Evolutionary conservation across 1,284 basidiomycete genomes (phyloP), one percentile per base, ranked within the genome.

Genomic region (Mycena citricolor): DNA sequence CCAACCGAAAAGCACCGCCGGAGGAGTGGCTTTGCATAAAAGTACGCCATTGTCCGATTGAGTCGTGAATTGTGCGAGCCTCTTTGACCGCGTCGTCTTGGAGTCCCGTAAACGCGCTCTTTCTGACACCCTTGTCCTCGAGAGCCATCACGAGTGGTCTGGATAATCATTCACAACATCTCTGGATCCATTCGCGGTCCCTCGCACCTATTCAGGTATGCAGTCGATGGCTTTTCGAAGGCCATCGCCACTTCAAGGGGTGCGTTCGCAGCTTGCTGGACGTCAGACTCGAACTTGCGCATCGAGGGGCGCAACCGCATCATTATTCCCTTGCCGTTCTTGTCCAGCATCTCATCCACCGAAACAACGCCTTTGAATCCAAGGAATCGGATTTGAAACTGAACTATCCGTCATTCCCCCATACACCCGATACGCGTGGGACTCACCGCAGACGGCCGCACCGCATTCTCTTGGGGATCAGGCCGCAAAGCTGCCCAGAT

Each of bases 311-410:
- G 70, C 10, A 90, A 54, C 19, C 76, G 68, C 75, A 91, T 81
- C 5, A 67, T 66, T 35, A 80, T 71, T 1, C 65, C 66, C 24
- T 58, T 52, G 6, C 54, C 44, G 25, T 57, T 48, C 28, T 64
- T 61, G 42, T 70, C 65, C 23, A 89, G 67, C 29, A 67, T 61
- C 25, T 67, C 59, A 55, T 90, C 84, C 13, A 89, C 70, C 16
- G 69, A 73, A 1, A 90, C 80, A 40, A 90, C 78, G 1, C 86
- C 87, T 62, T 89, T 90, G 61, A 74, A 86, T 39, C 86, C 87
- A 20, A 88, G 62, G 57, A 90, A 83, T 35, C 87, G 79, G 35
- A 90, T 85, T 65, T 86, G 85, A 59, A 81, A 86, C 77, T 85
- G 42, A 19, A 19, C 32, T 19, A 48, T 22, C 47, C 20, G 3